Conservation (phyloP, 495 filamentous ascomycete genomes). For the Tuber umbilicatum region DNA sequence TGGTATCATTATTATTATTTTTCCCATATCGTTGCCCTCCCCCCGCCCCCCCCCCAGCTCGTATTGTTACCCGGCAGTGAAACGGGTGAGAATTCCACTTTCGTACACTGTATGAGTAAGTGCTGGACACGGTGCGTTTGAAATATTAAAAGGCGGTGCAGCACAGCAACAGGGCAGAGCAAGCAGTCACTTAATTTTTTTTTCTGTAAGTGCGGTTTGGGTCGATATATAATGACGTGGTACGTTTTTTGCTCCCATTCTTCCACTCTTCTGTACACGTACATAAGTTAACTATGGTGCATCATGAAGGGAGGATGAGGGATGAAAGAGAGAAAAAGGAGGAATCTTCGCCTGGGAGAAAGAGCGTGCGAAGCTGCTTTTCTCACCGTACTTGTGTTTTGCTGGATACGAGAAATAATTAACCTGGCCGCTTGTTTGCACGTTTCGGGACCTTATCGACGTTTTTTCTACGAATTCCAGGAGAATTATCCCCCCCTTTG, state of each 20-base stretch:
- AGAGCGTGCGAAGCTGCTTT: background rate
- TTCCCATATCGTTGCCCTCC: background rate
- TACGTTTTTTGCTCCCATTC: background rate
- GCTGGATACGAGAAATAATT: background rate
- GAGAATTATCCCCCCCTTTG: background rate
- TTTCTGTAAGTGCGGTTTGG: background rate
- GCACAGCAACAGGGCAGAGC: background rate
- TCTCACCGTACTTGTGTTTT: background rate
- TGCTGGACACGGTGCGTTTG: background rate
- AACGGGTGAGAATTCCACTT: background rate
- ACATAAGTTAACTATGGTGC: background rate
- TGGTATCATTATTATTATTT: background rate
- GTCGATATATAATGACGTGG: conserved; percentile 4
- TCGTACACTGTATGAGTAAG: background rate
- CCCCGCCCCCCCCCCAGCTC: background rate
- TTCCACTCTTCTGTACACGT: background rate
- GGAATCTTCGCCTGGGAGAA: background rate
- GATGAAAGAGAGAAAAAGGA: too few relatives aligned
- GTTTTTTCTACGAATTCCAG: background rate
- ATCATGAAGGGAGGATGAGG: background rate
- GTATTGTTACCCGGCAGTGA: background rate
- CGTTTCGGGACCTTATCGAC: conserved; percentile 1
- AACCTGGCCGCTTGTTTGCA: background rate
- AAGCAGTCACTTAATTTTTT: background rate
- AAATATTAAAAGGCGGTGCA: background rate